These are phyloP conservation scores for Vaccinium darrowii DNA, from an alignment of 148 eudicot species.

Conservation along the genomic window DNA sequence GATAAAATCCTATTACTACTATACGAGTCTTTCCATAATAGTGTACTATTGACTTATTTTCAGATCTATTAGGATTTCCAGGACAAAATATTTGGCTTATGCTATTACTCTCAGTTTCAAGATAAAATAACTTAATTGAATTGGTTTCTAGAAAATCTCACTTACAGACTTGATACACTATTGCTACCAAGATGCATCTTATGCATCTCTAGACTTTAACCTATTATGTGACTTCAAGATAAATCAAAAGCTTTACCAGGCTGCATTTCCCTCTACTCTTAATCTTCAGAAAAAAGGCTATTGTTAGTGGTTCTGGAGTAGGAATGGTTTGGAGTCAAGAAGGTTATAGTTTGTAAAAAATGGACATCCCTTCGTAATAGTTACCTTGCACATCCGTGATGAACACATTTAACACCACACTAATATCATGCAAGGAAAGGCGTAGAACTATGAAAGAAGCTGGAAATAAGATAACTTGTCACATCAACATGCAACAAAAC, in stretches of 20 bases:
- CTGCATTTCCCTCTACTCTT: background rate
- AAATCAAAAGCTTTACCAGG: background rate
- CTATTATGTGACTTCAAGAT: background rate
- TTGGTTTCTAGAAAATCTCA: background rate
- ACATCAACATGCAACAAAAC: conserved; percentile 4
- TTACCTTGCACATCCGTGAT: background rate
- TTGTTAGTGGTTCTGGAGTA: background rate
- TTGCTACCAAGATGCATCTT: background rate
- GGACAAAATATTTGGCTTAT: background rate
- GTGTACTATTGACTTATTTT: background rate
- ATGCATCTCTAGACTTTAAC: background rate
- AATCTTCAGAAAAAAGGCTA: background rate
- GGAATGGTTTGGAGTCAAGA: conserved; percentile 2
- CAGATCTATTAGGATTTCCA: background rate
- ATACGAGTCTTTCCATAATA: background rate
- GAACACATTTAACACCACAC: background rate
- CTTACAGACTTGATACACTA: background rate
- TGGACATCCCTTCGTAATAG: background rate
- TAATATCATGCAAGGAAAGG: background rate
- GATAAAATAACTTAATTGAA: background rate
- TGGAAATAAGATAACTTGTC: background rate
- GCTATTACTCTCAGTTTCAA: background rate
- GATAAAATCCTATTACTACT: background rate
- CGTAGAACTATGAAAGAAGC: background rate
- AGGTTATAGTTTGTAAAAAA: background rate